These are phyloP conservation scores for Calvatia gigantea DNA, from an alignment of 768 basidiomycete species.

Conservation along the genomic window DNA sequence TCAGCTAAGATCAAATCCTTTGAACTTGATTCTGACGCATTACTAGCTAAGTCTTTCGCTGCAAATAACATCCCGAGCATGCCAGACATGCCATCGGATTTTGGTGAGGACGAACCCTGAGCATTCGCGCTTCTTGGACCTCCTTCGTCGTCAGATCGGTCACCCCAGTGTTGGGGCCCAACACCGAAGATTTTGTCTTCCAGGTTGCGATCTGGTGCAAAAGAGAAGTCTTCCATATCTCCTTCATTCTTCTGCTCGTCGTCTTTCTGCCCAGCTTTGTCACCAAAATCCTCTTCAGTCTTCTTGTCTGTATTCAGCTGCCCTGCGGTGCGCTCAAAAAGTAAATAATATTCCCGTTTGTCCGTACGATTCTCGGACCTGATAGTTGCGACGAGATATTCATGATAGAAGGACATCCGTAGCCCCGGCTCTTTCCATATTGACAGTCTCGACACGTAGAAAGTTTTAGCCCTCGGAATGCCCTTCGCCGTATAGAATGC, in stretches of 20 bases:
- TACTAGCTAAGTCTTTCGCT: background rate
- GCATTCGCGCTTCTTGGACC: background rate
- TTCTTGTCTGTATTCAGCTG: background rate
- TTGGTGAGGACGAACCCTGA: background rate
- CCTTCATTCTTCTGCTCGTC: background rate
- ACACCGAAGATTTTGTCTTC: background rate
- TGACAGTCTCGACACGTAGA: background rate
- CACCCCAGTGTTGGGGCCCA: background rate
- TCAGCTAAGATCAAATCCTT: background rate
- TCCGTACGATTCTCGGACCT: background rate
- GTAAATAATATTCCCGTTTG: background rate
- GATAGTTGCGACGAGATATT: slow-evolving; percentile 1
- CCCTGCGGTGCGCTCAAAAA: background rate
- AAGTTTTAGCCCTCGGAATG: background rate
- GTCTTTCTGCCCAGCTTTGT: background rate
- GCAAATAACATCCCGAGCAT: background rate
- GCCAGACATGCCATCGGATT: background rate
- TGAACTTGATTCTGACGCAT: background rate
- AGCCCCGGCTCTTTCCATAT: background rate
- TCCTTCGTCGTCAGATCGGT: background rate
- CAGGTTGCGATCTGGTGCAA: background rate
- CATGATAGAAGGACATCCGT: background rate
- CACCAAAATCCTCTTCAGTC: background rate
- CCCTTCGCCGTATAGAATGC: background rate
- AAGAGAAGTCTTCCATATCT: background rate